Percentiles rank a stretch among this genome's conserved stretches.
Evolutionary conservation across 2,329 filamentous ascomycete genomes (phyloP).

Genomic region (Pseudocercospora fuligena): DNA sequence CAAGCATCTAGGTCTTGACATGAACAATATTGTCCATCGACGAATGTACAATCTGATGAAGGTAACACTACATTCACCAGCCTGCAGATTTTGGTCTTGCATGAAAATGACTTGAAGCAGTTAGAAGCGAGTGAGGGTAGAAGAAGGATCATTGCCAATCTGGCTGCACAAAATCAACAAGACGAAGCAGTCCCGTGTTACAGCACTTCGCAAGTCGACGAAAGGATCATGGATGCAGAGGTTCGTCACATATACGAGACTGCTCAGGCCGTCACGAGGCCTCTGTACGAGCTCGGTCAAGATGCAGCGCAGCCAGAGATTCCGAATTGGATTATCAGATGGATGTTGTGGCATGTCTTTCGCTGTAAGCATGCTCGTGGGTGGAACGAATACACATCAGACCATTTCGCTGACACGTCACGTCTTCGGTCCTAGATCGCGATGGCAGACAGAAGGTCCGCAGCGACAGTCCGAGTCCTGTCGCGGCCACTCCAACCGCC

Average conservation of each 20-base stretch:
- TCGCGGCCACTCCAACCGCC: neutral
- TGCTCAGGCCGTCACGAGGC: slow-evolving; percentile 42
- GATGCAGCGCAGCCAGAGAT: slow-evolving; percentile 46
- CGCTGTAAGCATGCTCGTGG: slow-evolving; percentile 34
- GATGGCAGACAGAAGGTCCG: slow-evolving; percentile 41
- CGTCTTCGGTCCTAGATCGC: slow-evolving; percentile 29
- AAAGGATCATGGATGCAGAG: slow-evolving; percentile 32
- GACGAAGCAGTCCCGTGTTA: slow-evolving; percentile 1
- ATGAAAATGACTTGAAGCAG: slow-evolving; percentile 31
- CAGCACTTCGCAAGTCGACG: slow-evolving; percentile 26
- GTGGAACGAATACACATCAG: neutral
- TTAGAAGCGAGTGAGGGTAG: slow-evolving; percentile 48
- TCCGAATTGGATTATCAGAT: slow-evolving; percentile 54
- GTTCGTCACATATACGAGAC: slow-evolving; percentile 16
- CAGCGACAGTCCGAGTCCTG: neutral
- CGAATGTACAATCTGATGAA: slow-evolving; percentile 48
- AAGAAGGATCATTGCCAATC: slow-evolving; percentile 44
- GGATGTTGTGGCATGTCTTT: slow-evolving; percentile 56
- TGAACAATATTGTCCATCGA: slow-evolving; percentile 38
- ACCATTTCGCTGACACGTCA: neutral
- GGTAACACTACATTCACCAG: slow-evolving; percentile 33
- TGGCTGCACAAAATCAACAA: slow-evolving; percentile 13
- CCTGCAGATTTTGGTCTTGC: neutral
- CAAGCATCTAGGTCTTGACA: slow-evolving; percentile 44
- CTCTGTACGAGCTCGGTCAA: slow-evolving; percentile 46